Evolutionary conservation across 345 rosid genomes (phyloP), one percentile per base, ranked within the genome.

Genomic region (Trapa bicornis): DNA sequence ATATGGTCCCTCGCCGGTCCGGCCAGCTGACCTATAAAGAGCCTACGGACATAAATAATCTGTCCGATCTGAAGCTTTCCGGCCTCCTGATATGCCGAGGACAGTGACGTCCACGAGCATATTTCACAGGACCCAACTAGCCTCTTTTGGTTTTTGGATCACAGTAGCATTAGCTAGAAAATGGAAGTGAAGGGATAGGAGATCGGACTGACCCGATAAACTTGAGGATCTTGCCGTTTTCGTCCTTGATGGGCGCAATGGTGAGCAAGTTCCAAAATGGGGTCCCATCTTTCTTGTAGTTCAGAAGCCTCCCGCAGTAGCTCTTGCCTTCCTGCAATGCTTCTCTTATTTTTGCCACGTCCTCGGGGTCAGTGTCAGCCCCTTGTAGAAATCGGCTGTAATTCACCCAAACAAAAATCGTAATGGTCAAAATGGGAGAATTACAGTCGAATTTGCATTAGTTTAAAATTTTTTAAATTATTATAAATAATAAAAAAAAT

Each of bases 191-290:
- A 17, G 47, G 32, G 61, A 6, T 13, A 3, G 48, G 16, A 16
- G 33, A 53, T 15, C 29, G 47, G 37, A 71, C 90, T 82, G 16
- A 93, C 98, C 98, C 98, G 54, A 93, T 93, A 70, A 88, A 90
- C 76, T 93, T 93, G 75, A 93, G 89, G 66, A 90, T 83, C 43
- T 81, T 82, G 43, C 98, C 97, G 67, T 77, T 68, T 56, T 93
- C 98, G 64, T 90, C 98, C 73, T 88, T 93, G 72, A 93, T 93
- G 45, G 98, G 98, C 2, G 97, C 37, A 72, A 93, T 86, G 1
- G 98, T 93, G 43, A 93, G 98, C 69, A 93, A 87, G 75, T 93
- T 93, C 98, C 98, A 93, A 80, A 93, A 93, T 0, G 94, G 82
- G 4, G 89, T 81, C 66, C 98, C 97, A 67, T 93, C 97, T 77